phyloP scores from a whole-genome alignment of 2,329 filamentous ascomycete genomes.

The Teratosphaeria zuluensis region DNA sequence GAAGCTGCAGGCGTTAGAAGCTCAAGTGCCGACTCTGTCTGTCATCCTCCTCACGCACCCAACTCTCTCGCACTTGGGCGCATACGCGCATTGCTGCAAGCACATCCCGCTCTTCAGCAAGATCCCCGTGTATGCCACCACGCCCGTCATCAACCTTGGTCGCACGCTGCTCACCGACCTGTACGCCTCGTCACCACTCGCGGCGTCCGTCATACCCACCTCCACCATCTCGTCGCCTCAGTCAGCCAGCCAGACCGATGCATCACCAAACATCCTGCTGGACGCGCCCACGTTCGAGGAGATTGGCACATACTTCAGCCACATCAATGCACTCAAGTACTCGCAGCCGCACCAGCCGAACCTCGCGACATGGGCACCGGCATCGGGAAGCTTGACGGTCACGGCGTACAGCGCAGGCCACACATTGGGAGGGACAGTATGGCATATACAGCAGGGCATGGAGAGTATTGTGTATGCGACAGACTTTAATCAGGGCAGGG shows the following conservation, averaged over 20 bases:
- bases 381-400: slow-evolving; percentile 81
- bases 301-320: slow-evolving; percentile 82
- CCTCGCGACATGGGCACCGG: slow-evolving; percentile 76
- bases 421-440: slow-evolving; percentile 92
- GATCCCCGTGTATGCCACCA: slow-evolving; percentile 89
- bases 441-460: slow-evolving; percentile 94
- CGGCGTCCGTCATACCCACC: slow-evolving; percentile 70
- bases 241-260: slow-evolving; percentile 41
- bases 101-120: slow-evolving; percentile 84
- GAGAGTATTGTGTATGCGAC: slow-evolving; percentile 97
- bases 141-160: slow-evolving; percentile 85
- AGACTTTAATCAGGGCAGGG: slow-evolving; percentile 95
- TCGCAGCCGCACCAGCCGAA: slow-evolving; percentile 90
- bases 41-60: slow-evolving; percentile 91
- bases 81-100: slow-evolving; percentile 94
- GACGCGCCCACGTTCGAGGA: slow-evolving; percentile 73
- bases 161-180: slow-evolving; percentile 85
- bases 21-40: slow-evolving; percentile 84
- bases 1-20: slow-evolving; percentile 68
- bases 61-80: slow-evolving; percentile 81
- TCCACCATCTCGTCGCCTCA: slow-evolving; percentile 44
- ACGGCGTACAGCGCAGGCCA: slow-evolving; percentile 96
- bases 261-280: slow-evolving; percentile 49
- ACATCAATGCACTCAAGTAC: slow-evolving; percentile 89
- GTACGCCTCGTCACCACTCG: slow-evolving; percentile 81